phyloP scores from a whole-genome alignment of 768 basidiomycete genomes.

The Termitomyces eurrhizus region DNA sequence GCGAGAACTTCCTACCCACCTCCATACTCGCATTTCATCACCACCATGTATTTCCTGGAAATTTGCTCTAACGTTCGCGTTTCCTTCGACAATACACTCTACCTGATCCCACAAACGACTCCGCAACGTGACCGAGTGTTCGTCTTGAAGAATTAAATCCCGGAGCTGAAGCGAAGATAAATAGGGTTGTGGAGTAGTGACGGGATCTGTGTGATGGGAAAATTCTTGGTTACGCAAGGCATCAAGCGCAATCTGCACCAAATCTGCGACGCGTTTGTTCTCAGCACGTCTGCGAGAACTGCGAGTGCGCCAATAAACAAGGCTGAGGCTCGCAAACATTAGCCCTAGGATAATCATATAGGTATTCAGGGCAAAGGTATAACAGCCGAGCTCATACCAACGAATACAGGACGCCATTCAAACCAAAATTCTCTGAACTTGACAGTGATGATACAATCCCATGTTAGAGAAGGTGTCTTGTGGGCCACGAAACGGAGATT shows the following conservation, averaged over 20 bases:
- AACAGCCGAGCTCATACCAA: slow-evolving; percentile 41
- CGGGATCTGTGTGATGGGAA: slow-evolving; percentile 78
- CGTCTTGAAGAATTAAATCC: slow-evolving; percentile 78
- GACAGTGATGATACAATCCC: slow-evolving; percentile 63
- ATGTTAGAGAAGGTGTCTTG: slow-evolving; percentile 61
- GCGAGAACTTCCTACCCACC: slow-evolving; percentile 71
- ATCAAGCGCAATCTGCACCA: slow-evolving; percentile 79
- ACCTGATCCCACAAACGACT: slow-evolving; percentile 78
- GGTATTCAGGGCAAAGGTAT: slow-evolving; percentile 5
- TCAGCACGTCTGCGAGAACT: slow-evolving; percentile 54
- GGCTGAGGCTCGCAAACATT: slow-evolving; percentile 1
- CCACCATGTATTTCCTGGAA: slow-evolving; percentile 81
- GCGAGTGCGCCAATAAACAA: slow-evolving; percentile 23
- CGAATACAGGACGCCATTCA: slow-evolving; percentile 60
- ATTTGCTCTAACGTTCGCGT: slow-evolving; percentile 85
- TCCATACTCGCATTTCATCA: slow-evolving; percentile 88
- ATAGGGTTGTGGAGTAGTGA: slow-evolving; percentile 69
- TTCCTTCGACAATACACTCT: slow-evolving; percentile 82
- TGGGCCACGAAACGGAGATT: slow-evolving; percentile 75
- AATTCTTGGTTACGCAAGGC: slow-evolving; percentile 80
- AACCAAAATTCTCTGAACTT: slow-evolving; percentile 64
- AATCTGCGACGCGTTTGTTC: slow-evolving; percentile 59
- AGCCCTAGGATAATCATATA: slow-evolving; percentile 4
- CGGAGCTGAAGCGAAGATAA: slow-evolving; percentile 85
- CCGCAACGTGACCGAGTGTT: slow-evolving; percentile 67